These are phyloP conservation scores for Diplodia intermedia DNA, from an alignment of 2,329 filamentous ascomycete species.

Conservation along the genomic window DNA sequence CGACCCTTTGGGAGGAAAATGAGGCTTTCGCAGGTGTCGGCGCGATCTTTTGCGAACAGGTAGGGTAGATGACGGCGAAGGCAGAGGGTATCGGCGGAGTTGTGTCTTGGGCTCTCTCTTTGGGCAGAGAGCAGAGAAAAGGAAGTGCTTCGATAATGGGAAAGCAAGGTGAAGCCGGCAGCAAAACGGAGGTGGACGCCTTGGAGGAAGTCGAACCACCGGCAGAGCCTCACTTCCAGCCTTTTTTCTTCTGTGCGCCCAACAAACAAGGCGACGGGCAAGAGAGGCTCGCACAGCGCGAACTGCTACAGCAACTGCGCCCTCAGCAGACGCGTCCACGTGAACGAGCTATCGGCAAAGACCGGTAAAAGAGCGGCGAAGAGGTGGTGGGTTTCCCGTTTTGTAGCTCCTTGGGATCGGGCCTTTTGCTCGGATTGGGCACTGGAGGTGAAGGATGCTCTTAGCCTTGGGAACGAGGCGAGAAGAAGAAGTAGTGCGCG, in stretches of 20 bases:
- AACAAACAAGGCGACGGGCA: not conserved
- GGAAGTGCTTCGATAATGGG: not conserved
- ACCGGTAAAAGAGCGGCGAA: constrained; percentile 6
- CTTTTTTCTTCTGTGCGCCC: not conserved
- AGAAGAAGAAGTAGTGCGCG: constrained; percentile 26
- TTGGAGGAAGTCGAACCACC: not conserved
- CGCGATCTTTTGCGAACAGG: not conserved
- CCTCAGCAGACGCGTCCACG: constrained; percentile 18
- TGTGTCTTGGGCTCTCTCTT: not conserved
- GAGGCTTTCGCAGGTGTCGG: not conserved
- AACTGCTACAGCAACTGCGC: constrained; percentile 5
- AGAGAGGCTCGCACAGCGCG: not conserved
- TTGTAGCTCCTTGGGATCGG: constrained; percentile 6
- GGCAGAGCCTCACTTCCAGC: not conserved
- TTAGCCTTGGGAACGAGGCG: not conserved
- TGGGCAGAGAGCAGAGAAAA: not conserved
- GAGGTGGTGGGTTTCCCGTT: not conserved
- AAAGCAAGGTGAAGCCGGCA: not conserved
- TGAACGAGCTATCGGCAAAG: constrained; percentile 16
- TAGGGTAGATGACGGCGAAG: not conserved
- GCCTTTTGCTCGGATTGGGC: constrained; percentile 18
- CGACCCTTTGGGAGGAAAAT: not conserved
- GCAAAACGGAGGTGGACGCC: not conserved
- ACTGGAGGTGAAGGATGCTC: constrained; percentile 11
- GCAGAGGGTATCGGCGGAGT: not conserved